Percentiles rank a stretch among this genome's conserved stretches.
Conservation (phyloP, 768 basidiomycete species). For the Lentinula raphanica region DNA sequence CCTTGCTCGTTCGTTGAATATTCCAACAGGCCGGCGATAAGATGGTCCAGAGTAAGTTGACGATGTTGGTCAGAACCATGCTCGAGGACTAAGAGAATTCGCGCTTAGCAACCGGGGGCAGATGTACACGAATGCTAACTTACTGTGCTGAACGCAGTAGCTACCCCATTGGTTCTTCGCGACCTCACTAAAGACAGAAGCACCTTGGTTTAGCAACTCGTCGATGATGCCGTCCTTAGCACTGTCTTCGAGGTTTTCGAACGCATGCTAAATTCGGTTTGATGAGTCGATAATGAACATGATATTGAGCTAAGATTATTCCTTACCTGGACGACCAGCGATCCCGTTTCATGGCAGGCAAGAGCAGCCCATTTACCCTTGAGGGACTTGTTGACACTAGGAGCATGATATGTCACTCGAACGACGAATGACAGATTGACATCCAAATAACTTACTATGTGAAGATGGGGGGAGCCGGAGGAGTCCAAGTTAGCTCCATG, state of each 20-base stretch:
- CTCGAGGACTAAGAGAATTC: slow-evolving; percentile 58
- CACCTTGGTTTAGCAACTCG: slow-evolving; percentile 73
- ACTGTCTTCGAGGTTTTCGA: slow-evolving; percentile 78
- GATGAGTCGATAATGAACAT: slow-evolving; percentile 1
- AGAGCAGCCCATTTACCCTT: slow-evolving; percentile 87
- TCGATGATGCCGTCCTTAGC: slow-evolving; percentile 84
- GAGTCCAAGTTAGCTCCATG: slow-evolving; percentile 86
- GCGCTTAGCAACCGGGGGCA: neutral
- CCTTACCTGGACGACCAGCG: slow-evolving; percentile 76
- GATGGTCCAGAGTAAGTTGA: slow-evolving; percentile 70
- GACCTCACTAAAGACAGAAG: slow-evolving; percentile 64
- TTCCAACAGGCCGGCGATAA: slow-evolving; percentile 70
- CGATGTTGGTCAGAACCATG: slow-evolving; percentile 77
- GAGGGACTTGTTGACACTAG: slow-evolving; percentile 79
- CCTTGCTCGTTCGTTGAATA: slow-evolving; percentile 82
- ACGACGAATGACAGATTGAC: slow-evolving; percentile 5
- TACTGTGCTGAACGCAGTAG: slow-evolving; percentile 83
- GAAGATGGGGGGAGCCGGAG: slow-evolving; percentile 85
- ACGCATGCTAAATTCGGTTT: slow-evolving; percentile 54
- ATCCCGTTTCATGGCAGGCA: slow-evolving; percentile 88
- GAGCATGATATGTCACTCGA: neutral
- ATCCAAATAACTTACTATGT: slow-evolving; percentile 53
- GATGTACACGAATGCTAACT: slow-evolving; percentile 20
- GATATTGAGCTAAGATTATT: slow-evolving; percentile 4
- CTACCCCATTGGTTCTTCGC: slow-evolving; percentile 88